Evolutionary conservation across 2,329 filamentous ascomycete genomes (phyloP).

Genomic region (Acarospora socialis): DNA sequence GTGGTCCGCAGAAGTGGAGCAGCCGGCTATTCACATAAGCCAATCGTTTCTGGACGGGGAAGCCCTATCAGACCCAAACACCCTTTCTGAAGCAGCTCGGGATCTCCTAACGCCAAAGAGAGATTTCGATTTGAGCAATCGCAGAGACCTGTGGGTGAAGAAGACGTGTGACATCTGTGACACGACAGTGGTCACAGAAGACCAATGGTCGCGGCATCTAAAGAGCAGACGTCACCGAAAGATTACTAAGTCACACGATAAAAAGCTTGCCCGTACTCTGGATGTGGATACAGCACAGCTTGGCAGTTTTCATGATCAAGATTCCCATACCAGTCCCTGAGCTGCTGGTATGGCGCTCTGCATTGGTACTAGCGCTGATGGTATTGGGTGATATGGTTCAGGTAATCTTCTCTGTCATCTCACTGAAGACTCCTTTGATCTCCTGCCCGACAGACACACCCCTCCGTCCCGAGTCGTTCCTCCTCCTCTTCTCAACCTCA

Average conservation of each 20-base stretch:
- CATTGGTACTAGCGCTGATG: too few species aligned
- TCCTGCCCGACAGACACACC: too few species aligned
- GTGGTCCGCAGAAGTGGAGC: slow-evolving; percentile 51
- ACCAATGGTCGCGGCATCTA: slow-evolving; percentile 44
- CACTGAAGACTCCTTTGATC: too few species aligned
- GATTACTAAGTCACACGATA: slow-evolving; percentile 29
- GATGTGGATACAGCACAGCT: too few species aligned
- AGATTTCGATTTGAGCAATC: slow-evolving; percentile 30
- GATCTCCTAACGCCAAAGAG: slow-evolving; percentile 45
- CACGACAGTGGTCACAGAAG: slow-evolving; percentile 39
- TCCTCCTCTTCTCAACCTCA: slow-evolving; percentile 50
- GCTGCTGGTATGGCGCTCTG: too few species aligned
- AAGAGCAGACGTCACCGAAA: slow-evolving; percentile 45
- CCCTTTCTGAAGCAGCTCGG: slow-evolving; percentile 43
- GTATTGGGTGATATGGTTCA: too few species aligned
- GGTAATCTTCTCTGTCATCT: too few species aligned
- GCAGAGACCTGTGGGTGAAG: slow-evolving; percentile 33
- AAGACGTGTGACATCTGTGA: slow-evolving; percentile 59
- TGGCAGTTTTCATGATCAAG: too few species aligned
- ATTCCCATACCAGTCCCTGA: too few species aligned
- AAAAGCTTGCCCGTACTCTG: too few species aligned
- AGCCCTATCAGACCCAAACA: slow-evolving; percentile 38
- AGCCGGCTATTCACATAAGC: slow-evolving; percentile 49
- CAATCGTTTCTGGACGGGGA: slow-evolving; percentile 46
- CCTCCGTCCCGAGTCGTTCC: too few species aligned